A percentile compares a stretch with the other conserved stretches of the same genome.
These are phyloP conservation scores for Periconia sp. DNA, from an alignment of 2,329 filamentous ascomycete genomes.

Conservation along the genomic window DNA sequence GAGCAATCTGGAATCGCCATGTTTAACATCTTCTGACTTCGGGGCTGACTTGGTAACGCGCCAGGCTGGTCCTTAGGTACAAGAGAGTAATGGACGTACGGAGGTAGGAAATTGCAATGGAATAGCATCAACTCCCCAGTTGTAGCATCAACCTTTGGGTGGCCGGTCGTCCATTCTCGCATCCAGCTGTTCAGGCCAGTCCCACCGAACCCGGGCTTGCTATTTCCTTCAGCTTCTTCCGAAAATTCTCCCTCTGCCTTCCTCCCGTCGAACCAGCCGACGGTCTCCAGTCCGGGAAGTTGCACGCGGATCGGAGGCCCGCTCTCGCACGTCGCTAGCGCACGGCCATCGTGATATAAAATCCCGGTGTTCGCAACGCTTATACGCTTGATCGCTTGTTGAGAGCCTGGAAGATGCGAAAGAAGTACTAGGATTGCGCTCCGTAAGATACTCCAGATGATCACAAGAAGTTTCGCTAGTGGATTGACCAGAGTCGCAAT, in stretches of 20 bases:
- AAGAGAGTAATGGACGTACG: conserved; percentile 72
- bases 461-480: conserved; percentile 58
- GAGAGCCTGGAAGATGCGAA: conserved; percentile 63
- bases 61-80: conserved; percentile 46
- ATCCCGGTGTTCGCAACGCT: conserved; percentile 74
- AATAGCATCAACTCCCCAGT: conserved; percentile 72
- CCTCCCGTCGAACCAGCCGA: conserved; percentile 73
- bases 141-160: conserved; percentile 69
- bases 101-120: conserved; percentile 68
- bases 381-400: conserved; percentile 66
- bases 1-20: conserved; percentile 65
- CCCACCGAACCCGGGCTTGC: conserved; percentile 56
- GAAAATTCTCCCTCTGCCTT: conserved; percentile 59
- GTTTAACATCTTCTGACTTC: conserved; percentile 56
- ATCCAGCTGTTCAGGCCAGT: conserved; percentile 64
- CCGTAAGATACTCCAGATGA: conserved; percentile 61
- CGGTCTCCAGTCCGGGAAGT: conserved; percentile 68
- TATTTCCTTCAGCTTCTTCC: conserved; percentile 22
- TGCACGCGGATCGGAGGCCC: conserved; percentile 71
- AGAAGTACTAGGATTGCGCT: conserved; percentile 64
- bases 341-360: conserved; percentile 71
- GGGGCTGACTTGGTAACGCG: too few relatives aligned
- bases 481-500: conserved; percentile 70
- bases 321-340: conserved; percentile 73
- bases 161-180: conserved; percentile 74